Evolutionary conservation across 352 stramenopile genomes (phyloP), one percentile per base, ranked within the genome.

Genomic region (Phytophthora agathidicida): DNA sequence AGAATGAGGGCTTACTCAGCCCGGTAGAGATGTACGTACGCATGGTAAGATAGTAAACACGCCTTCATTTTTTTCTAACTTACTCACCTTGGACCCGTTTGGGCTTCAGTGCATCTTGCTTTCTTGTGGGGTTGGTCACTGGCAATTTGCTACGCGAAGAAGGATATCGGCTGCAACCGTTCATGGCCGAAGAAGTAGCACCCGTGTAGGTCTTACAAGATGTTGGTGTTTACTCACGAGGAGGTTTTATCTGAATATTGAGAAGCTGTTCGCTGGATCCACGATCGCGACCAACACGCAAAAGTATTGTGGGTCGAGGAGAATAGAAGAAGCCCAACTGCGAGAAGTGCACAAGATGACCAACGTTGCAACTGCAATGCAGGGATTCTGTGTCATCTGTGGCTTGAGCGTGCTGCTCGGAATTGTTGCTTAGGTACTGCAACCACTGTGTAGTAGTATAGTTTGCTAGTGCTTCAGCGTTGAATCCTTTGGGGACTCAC

Each of bases 41-140:
- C n/a, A 41, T 23, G 42, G 49, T 49, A 58, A 14, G 49, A 27
- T 36, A 30, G n/a, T n/a, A 6, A 57, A 57, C 27, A 47, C 37
- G 49, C 8, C 24, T 52, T 42, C 20, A 32, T 32, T 49, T 14
- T 22, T 24, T 49, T 27, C 17, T 37, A 41, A 23, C 20, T 42
- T 31, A 28, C n/a, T n/a, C n/a, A n/a, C n/a, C n/a, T n/a, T n/a
- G n/a, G n/a, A n/a, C n/a, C n/a, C n/a, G n/a, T n/a, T n/a, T n/a
- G n/a, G n/a, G n/a, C n/a, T n/a, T n/a, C n/a, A n/a, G n/a, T n/a
- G n/a, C n/a, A n/a, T n/a, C n/a, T 30, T 46, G 35, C 26, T 35
- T 49, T 37, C 38, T 46, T 3, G 38, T 32, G 11, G 22, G 22
- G 23, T n/a, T 46, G n/a, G 8, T 46, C 13, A 32, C 23, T 13